phyloP scores from a whole-genome alignment of 2,329 filamentous ascomycete species.

The Aspergillus sp. region DNA sequence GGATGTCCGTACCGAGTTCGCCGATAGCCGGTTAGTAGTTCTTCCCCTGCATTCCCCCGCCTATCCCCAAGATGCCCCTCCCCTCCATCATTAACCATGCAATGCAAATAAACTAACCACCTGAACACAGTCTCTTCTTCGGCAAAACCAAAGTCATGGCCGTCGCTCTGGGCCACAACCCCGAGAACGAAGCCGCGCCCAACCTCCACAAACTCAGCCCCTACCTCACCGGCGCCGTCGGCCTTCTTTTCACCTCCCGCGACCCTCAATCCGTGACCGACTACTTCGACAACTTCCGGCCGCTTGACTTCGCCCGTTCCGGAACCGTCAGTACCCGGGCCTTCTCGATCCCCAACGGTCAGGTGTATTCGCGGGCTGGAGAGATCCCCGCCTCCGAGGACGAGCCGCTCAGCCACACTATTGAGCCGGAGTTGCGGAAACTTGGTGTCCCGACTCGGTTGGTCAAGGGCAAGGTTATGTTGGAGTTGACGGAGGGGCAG shows the following conservation, averaged over 20 bases:
- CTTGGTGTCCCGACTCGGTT: constrained; percentile 87
- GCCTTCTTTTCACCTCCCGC: constrained; percentile 86
- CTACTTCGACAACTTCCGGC: constrained; percentile 72
- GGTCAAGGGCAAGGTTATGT: constrained; percentile 81
- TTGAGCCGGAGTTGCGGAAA: constrained; percentile 87
- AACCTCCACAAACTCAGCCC: constrained; percentile 70
- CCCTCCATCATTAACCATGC: constrained; percentile 5
- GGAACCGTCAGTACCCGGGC: constrained; percentile 72
- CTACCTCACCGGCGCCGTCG: constrained; percentile 78
- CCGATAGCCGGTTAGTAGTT: constrained; percentile 71
- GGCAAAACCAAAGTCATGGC: constrained; percentile 99
- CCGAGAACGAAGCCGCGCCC: constrained; percentile 76
- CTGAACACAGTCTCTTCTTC: constrained; percentile 77
- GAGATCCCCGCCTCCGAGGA: constrained; percentile 80
- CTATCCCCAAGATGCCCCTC: neutral
- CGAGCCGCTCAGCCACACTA: constrained; percentile 78
- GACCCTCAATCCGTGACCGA: constrained; percentile 64
- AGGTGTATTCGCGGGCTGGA: constrained; percentile 75
- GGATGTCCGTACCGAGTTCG: constrained; percentile 80
- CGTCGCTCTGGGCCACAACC: constrained; percentile 79
- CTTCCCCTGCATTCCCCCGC: constrained; percentile 4
- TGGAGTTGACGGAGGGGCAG: constrained; percentile 55
- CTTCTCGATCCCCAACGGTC: constrained; percentile 80
- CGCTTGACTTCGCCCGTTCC: constrained; percentile 88
- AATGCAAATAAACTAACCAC: neutral